Evolutionary conservation across 441 rosid genomes (phyloP).

Genomic region (Populus hybrid): DNA sequence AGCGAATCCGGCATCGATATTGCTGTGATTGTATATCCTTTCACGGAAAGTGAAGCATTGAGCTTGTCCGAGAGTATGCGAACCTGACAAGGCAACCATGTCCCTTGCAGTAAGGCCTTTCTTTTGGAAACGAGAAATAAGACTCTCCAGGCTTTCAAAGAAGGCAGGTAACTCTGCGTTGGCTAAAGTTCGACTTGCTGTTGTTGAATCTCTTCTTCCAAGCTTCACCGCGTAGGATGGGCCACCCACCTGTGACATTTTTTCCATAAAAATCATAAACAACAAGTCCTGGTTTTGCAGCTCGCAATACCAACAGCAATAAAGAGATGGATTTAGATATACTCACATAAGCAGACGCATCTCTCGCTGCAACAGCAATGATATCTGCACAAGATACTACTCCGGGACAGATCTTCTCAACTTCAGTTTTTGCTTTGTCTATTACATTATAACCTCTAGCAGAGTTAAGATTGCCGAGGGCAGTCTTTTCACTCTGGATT

Average conservation of each 20-base stretch:
- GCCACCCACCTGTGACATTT: conserved; percentile 30
- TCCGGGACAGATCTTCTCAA: conserved; percentile 50
- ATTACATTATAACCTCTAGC: conserved; percentile 53
- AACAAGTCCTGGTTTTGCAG: no score
- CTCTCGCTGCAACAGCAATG: conserved; percentile 53
- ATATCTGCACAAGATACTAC: conserved; percentile 65
- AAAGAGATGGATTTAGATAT: background rate
- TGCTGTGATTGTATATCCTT: no score
- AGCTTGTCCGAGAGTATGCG: no score
- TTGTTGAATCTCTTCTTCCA: no score
- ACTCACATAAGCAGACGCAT: conserved; percentile 54
- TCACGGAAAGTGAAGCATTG: no score
- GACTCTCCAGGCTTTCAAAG: no score
- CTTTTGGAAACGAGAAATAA: no score
- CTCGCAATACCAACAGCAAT: background rate
- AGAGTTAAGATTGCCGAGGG: conserved; percentile 28
- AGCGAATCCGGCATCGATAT: no score
- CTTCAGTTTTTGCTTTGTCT: conserved; percentile 40
- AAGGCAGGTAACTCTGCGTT: no score
- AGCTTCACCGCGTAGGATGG: conserved; percentile 17
- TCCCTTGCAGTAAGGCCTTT: no score
- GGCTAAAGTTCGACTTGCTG: no score
- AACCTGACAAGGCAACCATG: no score
- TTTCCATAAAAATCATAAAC: background rate
- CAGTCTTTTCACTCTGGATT: conserved; percentile 43